Evolutionary conservation across 1,284 basidiomycete genomes (phyloP), one percentile per base, ranked within the genome.

Genomic region (Peniophora sp.): DNA sequence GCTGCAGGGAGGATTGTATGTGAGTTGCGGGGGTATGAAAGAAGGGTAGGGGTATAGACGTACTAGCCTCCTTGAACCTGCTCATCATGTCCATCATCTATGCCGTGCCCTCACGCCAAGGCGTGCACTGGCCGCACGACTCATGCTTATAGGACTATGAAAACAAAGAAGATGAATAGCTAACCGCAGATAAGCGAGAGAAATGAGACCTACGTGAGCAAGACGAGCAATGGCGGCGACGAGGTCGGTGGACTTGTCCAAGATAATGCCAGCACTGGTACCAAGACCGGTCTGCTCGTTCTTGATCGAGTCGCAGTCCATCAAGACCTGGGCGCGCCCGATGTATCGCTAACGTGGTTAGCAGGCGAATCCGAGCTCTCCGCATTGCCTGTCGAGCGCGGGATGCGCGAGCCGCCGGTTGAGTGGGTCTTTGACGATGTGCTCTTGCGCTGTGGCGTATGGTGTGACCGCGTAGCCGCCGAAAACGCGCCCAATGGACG

Each of bases 81-180:
- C 92, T 81, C 93, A 97, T 97, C 90, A 97, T 96, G 71, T 97
- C 96, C 81, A 88, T 91, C 88, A 97, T 92, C 94, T 93, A 97
- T 0, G 92, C 94, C 2, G 94, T 97, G 47, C 94, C 94, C 66
- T 97, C 94, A 60, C 94, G 77, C 69, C 95, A 97, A 2, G 95
- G 95, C 5, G 96, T 98, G 67, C 95, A 99, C 69, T 98, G 97
- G 20, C 97, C 97, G 63, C 96, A 99, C 3, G 92, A 96, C 69
- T 98, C 97, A 73, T 98, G 96, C 71, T 97, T 97, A 77, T 97
- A 97, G 72, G 97, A 96, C 76, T 86, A n/a, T n/a, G n/a, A n/a
- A n/a, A n/a, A 34, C 11, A 34, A 27, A 35, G 17, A 36, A 48
- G 41, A 23, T 15, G n/a, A 51, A 44, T 3, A 14, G 46, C 17